Evolutionary conservation across 1,139 yeast species (phyloP), one percentile per base, ranked within the genome.

Genomic region (Yamadazyma atmosphaerica): DNA sequence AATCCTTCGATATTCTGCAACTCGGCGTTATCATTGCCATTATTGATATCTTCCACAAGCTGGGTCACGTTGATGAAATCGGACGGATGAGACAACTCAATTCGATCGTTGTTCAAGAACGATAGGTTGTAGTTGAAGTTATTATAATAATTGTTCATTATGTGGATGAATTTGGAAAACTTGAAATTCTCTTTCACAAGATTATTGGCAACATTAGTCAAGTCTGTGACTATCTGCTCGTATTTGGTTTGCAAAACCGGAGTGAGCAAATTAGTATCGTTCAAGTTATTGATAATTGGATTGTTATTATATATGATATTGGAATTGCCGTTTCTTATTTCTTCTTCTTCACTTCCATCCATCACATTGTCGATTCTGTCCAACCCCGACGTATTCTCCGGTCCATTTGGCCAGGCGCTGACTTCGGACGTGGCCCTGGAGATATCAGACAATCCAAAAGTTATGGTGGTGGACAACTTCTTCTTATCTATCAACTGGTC

Each of bases 101-200:
- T 43, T 25, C 38, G 40, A n/a, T 41, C 37, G 37, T 40, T 45
- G 43, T 17, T 42, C 42, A 23, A 41, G 38, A 18, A 33, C 34
- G 57, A 46, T 30, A 63, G 46, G 40, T 54, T 52, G 28, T 43
- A 36, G 43, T 63, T 66, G 40, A 63, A 47, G 12, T 46, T 48
- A 5, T 37, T 34, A 34, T 59, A 59, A 45, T 72, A 74, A 1
- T 50, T 46, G 33, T 59, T 64, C 10, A 71, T 43, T 15, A 53
- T 52, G 14, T 60, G 56, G 8, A 69, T 47, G 34, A 73, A 64
- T 28, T 55, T 56, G 1, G 71, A 55, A 35, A 64, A 67, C 43
- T 64, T 61, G 34, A 58, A 61, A 46, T 72, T 74, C 44, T 74
- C 77, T 8, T 54, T 44, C 16, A 72, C 60, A 32, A 74, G 55